phyloP scores from a whole-genome alignment of 2,329 filamentous ascomycete species.

The Botrytis fabae region DNA sequence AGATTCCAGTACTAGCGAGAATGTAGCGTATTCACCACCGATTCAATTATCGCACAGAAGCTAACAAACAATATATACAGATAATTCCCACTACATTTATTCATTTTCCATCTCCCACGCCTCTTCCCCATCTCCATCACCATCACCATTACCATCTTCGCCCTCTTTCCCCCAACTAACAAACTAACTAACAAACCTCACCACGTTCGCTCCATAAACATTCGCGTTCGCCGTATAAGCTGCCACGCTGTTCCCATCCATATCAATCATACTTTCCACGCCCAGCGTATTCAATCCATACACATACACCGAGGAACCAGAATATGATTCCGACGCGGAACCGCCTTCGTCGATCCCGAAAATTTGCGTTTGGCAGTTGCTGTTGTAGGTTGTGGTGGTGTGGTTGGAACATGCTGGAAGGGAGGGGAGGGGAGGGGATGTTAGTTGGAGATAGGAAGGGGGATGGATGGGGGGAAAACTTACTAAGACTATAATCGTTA shows the following conservation, averaged over 20 bases:
- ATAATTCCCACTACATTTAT: too few species aligned
- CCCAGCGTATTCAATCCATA: constrained; percentile 34
- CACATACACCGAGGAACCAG: constrained; percentile 24
- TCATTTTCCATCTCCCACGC: background rate
- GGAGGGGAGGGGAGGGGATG: background rate
- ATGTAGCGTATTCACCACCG: too few species aligned
- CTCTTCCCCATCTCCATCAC: too few species aligned
- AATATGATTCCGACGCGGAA: background rate
- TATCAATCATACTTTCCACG: constrained; percentile 30
- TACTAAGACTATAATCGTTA: constrained; percentile 50
- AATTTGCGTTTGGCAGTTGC: constrained; percentile 32
- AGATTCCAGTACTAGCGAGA: too few species aligned
- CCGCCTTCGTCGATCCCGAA: constrained; percentile 30
- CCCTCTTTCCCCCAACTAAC: too few species aligned
- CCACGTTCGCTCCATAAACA: constrained; percentile 29
- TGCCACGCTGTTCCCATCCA: constrained; percentile 25
- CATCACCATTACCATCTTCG: too few species aligned
- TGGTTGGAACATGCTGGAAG: constrained; percentile 26
- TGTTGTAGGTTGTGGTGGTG: constrained; percentile 17
- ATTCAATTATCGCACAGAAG: background rate
- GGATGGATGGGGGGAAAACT: background rate
- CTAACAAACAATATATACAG: background rate
- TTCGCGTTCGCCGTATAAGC: constrained; percentile 28
- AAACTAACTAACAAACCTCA: constrained; percentile 24
- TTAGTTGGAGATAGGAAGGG: background rate